Evolutionary conservation across 345 rosid species (phyloP).

Genomic region (Hirschfeldia incana): DNA sequence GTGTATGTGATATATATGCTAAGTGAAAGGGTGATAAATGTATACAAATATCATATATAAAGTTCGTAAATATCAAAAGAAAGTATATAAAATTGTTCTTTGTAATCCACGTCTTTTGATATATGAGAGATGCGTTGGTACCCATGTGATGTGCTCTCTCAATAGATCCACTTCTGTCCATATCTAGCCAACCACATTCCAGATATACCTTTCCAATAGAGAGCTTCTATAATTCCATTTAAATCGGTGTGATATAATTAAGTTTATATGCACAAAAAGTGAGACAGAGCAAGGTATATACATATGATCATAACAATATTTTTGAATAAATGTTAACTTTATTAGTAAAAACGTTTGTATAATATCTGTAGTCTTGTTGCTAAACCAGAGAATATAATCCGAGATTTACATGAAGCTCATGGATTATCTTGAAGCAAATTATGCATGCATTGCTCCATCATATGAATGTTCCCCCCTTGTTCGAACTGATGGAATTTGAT

Average conservation of each 20-base stretch:
- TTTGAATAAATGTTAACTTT: not conserved
- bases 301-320: not conserved
- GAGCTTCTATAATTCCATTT: slow-evolving; percentile 13
- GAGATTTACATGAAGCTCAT: not conserved
- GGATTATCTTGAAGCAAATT: not conserved
- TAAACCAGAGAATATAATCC: not conserved
- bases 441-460: not conserved
- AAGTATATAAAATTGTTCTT: slow-evolving; percentile 13
- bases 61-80: not conserved
- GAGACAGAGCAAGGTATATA: not conserved
- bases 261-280: slow-evolving; percentile 4
- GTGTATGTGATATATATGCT: slow-evolving; percentile 21
- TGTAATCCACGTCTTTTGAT: slow-evolving; percentile 34
- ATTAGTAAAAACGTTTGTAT: not conserved
- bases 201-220: slow-evolving; percentile 27
- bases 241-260: slow-evolving; percentile 2
- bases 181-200: slow-evolving; percentile 44
- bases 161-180: slow-evolving; percentile 34
- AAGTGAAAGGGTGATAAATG: not conserved
- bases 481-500: not conserved
- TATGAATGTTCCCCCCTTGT: not conserved
- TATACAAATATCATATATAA: not conserved
- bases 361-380: not conserved
- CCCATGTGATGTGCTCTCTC: slow-evolving; percentile 36
- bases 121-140: slow-evolving; percentile 32